Conservation (phyloP, 106 monocot species). For the Hemerocallis citrina region DNA sequence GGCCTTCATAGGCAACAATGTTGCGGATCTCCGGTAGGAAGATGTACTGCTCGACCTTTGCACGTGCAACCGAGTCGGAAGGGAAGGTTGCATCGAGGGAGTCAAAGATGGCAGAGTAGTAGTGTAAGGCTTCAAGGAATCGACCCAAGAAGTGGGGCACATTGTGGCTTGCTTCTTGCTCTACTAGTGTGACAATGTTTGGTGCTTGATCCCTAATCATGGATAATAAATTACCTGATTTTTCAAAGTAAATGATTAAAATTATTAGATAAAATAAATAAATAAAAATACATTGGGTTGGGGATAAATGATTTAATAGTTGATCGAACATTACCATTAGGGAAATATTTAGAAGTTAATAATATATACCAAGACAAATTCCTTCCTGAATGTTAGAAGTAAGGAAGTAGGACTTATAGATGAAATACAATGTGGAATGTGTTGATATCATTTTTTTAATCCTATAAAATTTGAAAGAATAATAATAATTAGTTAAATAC, state of each 20-base stretch:
- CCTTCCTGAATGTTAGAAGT: no score
- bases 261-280: neutral
- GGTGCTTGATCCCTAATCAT: constrained; percentile 37
- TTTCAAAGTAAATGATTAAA: no score
- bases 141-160: constrained; percentile 25
- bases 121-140: constrained; percentile 39
- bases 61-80: constrained; percentile 25
- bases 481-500: no score
- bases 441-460: no score
- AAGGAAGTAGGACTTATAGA: no score
- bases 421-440: no score
- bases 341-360: no score
- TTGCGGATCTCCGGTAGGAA: constrained; percentile 32
- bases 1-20: constrained; percentile 31
- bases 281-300: neutral
- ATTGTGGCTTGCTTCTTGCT: constrained; percentile 42
- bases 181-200: constrained; percentile 32
- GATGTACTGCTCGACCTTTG: constrained; percentile 33
- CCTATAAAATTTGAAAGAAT: no score
- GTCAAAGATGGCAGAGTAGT: constrained; percentile 49
- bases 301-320: no score
- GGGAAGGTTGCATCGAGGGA: constrained; percentile 40
- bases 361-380: no score
- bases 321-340: no score
- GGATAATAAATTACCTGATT: constrained; percentile 13